A percentile compares a stretch with the other conserved stretches of the same genome.
These are phyloP conservation scores for Halophytophthora polymorphica DNA, from an alignment of 352 stramenopile genomes.

Conservation along the genomic window DNA sequence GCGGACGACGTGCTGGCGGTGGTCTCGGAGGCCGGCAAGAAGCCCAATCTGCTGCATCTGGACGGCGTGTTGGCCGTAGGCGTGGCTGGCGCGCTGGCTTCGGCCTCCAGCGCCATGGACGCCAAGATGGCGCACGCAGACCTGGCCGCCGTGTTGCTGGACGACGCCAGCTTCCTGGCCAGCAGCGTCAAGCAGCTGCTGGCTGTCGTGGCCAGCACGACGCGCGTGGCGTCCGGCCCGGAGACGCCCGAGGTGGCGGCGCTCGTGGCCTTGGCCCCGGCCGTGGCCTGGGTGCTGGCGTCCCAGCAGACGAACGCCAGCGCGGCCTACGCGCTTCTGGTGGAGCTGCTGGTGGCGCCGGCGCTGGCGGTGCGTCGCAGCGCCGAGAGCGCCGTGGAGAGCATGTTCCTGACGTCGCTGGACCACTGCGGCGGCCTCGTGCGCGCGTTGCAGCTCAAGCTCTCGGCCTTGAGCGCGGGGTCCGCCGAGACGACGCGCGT, in stretches of 20 bases:
- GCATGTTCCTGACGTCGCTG: constrained; percentile 54
- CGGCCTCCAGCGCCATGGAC: constrained; percentile 57
- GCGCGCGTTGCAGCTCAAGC: constrained; percentile 55
- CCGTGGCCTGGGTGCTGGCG: constrained; percentile 68
- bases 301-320: constrained; percentile 51
- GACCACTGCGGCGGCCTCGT: constrained; percentile 54
- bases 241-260: constrained; percentile 62
- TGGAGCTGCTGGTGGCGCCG: constrained; percentile 56
- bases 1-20: constrained; percentile 53
- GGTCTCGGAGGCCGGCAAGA: constrained; percentile 71
- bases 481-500: constrained; percentile 36
- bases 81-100: constrained; percentile 54
- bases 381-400: constrained; percentile 38
- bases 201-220: constrained; percentile 21
- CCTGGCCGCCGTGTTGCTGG: constrained; percentile 43
- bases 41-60: constrained; percentile 66
- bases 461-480: constrained; percentile 35
- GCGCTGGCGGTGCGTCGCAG: constrained; percentile 51
- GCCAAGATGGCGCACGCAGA: constrained; percentile 50
- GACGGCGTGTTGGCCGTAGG: constrained; percentile 72
- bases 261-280: constrained; percentile 39
- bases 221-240: constrained; percentile 7
- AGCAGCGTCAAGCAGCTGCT: constrained; percentile 42
- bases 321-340: constrained; percentile 50
- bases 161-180: constrained; percentile 46